A percentile compares a stretch with the other conserved stretches of the same genome.
Conservation (phyloP, 2,329 filamentous ascomycete species). For the Arachnomyces sp. region DNA sequence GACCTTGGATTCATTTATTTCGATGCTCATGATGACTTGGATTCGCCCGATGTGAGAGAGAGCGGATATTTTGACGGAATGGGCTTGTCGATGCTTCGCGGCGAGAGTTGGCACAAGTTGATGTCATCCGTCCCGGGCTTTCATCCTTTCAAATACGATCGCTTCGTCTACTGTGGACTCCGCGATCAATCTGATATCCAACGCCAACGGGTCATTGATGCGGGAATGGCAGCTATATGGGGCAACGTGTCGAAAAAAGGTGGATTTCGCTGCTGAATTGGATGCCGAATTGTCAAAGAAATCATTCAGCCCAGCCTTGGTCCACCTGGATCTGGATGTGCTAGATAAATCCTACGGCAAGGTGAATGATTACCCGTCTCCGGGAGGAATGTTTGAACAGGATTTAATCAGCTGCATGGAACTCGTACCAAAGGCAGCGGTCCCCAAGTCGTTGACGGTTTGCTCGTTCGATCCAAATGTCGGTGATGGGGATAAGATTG, state of each 20-base stretch:
- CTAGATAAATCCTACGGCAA: constrained; percentile 27
- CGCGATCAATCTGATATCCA: constrained; percentile 24
- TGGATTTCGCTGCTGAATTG: constrained; percentile 15
- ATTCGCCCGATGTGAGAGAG: constrained; percentile 27
- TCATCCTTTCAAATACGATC: constrained; percentile 11
- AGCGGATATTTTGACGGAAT: constrained; percentile 34
- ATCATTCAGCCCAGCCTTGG: constrained; percentile 17
- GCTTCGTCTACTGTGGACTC: constrained; percentile 21
- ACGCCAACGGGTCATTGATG: constrained; percentile 22
- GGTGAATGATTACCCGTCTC: constrained; percentile 31
- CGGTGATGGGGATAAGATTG: constrained; percentile 15
- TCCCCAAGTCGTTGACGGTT: constrained; percentile 11
- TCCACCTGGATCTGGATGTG: constrained; percentile 32
- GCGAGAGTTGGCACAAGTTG: constrained; percentile 24
- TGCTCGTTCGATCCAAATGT: constrained; percentile 17
- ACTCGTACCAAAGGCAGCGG: constrained; percentile 5
- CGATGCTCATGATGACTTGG: constrained; percentile 39
- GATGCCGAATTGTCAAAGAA: constrained; percentile 4
- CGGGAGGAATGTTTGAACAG: constrained; percentile 24
- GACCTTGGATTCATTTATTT: constrained; percentile 34
- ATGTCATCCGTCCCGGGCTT: constrained; percentile 27
- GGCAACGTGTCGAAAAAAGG: constrained; percentile 11
- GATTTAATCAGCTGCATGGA: constrained; percentile 12
- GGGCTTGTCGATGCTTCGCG: constrained; percentile 31
- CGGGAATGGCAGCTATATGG: constrained; percentile 25